A percentile compares a stretch with the other conserved stretches of the same genome.
phyloP scores from a whole-genome alignment of 2,329 filamentous ascomycete genomes.

The Monosporascus sp. region DNA sequence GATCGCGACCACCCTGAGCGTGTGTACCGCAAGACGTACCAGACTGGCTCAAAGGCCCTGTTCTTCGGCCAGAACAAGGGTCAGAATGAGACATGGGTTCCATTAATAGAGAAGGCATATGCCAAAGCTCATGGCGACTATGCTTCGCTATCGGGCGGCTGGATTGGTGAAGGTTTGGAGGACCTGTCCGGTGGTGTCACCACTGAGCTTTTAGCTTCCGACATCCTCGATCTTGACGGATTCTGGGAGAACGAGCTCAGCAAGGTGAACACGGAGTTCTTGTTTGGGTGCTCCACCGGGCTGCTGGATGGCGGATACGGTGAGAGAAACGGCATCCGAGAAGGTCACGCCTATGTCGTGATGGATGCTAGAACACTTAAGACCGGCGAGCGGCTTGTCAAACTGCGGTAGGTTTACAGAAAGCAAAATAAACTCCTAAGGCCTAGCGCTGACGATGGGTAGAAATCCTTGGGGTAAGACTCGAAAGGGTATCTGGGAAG shows the following conservation, averaged over 20 bases:
- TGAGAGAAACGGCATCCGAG: conserved; percentile 51
- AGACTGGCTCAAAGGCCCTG: conserved; percentile 69
- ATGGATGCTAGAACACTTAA: conserved; percentile 51
- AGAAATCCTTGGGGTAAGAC: conserved; percentile 57
- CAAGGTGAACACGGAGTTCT: conserved; percentile 74
- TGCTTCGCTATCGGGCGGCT: conserved; percentile 64
- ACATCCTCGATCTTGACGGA: conserved; percentile 71
- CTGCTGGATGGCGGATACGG: conserved; percentile 59
- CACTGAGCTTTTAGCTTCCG: conserved; percentile 60
- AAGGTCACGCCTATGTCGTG: conserved; percentile 56
- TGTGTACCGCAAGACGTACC: conserved; percentile 65
- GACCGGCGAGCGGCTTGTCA: conserved; percentile 49
- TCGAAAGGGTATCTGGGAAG: conserved; percentile 55
- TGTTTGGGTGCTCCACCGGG: conserved; percentile 66
- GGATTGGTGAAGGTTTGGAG: conserved; percentile 57
- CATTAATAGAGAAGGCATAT: conserved; percentile 75
- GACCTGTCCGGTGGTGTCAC: conserved; percentile 66
- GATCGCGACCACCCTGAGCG: conserved; percentile 68
- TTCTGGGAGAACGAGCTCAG: conserved; percentile 82
- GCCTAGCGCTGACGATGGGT: conserved; percentile 6
- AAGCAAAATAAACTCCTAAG: background rate
- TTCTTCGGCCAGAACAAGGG: conserved; percentile 74
- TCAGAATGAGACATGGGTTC: conserved; percentile 78
- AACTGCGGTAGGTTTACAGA: conserved; percentile 35
- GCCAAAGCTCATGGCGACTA: conserved; percentile 81